These are phyloP conservation scores for Spongiforma sp. DNA, from an alignment of 1,284 basidiomycete species.

Conservation along the genomic window DNA sequence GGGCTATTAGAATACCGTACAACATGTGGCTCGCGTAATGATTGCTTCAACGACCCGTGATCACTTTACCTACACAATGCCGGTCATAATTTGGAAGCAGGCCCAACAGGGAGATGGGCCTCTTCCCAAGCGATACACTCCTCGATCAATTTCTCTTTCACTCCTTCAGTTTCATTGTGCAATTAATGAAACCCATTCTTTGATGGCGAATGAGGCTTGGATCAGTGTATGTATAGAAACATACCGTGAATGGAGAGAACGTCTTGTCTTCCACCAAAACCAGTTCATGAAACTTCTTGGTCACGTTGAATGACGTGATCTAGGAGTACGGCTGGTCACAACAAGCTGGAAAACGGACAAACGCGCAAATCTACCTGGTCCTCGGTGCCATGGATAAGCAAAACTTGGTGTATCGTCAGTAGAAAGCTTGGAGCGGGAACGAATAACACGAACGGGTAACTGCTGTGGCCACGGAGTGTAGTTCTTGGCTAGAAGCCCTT, in stretches of 20 bases:
- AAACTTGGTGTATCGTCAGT: conserved; percentile 46
- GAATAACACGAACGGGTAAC: conserved; percentile 59
- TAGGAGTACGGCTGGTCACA: conserved; percentile 26
- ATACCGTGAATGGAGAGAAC: conserved; percentile 60
- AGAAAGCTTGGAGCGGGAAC: background rate
- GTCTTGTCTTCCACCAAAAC: conserved; percentile 68
- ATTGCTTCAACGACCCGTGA: conserved; percentile 1
- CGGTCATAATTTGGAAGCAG: conserved; percentile 26
- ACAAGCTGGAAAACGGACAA: background rate
- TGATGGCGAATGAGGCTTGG: background rate
- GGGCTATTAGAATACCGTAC: conserved; percentile 68
- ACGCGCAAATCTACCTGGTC: conserved; percentile 57
- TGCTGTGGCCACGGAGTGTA: conserved; percentile 73
- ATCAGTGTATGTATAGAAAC: conserved; percentile 17
- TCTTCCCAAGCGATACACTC: conserved; percentile 63
- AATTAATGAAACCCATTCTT: conserved; percentile 85
- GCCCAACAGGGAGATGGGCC: conserved; percentile 6
- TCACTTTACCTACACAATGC: conserved; percentile 3
- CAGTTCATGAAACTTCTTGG: conserved; percentile 65
- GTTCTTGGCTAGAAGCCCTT: conserved; percentile 55
- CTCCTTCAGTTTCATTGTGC: conserved; percentile 78
- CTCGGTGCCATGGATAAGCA: conserved; percentile 78
- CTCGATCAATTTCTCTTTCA: conserved; percentile 65
- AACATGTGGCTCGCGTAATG: conserved; percentile 11
- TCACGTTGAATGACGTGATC: conserved; percentile 66